These are phyloP conservation scores for Metschnikowia koreensis DNA, from an alignment of 805 yeast genomes.

Conservation along the genomic window DNA sequence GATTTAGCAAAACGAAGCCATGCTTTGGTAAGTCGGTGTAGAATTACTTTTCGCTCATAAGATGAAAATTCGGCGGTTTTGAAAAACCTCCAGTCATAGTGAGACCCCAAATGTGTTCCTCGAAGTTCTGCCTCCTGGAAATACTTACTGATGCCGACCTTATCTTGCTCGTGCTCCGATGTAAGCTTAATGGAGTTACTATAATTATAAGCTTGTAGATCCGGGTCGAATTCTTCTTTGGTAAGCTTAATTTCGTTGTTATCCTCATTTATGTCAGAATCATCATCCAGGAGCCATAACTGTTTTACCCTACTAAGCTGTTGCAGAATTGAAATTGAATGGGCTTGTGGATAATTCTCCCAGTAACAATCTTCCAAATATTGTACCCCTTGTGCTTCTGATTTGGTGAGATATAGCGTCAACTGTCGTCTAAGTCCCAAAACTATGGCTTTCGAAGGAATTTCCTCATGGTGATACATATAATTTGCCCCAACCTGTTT, in stretches of 20 bases:
- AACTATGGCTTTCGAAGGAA: slow-evolving; percentile 29
- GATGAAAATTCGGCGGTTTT: slow-evolving; percentile 12
- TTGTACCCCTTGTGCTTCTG: not conserved
- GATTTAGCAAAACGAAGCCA: slow-evolving; percentile 49
- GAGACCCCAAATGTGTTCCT: slow-evolving; percentile 12
- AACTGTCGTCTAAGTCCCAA: slow-evolving; percentile 23
- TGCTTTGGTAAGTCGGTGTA: slow-evolving; percentile 50
- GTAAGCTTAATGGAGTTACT: not conserved
- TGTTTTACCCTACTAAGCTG: not conserved
- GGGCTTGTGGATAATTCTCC: not conserved
- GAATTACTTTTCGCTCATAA: slow-evolving; percentile 27
- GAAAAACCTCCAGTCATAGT: slow-evolving; percentile 26
- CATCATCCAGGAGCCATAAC: not conserved
- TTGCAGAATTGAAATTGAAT: not conserved
- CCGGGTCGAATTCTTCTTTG: slow-evolving; percentile 1
- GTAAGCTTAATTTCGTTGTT: not conserved
- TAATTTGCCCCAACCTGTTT: slow-evolving; percentile 33
- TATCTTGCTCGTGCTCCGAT: not conserved
- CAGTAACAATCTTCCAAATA: not conserved
- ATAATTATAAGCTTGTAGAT: not conserved
- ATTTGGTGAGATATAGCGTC: not conserved
- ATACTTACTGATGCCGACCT: slow-evolving; percentile 4
- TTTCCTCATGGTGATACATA: slow-evolving; percentile 27
- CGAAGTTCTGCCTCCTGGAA: slow-evolving; percentile 15
- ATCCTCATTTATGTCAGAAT: not conserved